Conservation (phyloP, 176 grass and related monocot genomes). For the Carex kokanica region DNA sequence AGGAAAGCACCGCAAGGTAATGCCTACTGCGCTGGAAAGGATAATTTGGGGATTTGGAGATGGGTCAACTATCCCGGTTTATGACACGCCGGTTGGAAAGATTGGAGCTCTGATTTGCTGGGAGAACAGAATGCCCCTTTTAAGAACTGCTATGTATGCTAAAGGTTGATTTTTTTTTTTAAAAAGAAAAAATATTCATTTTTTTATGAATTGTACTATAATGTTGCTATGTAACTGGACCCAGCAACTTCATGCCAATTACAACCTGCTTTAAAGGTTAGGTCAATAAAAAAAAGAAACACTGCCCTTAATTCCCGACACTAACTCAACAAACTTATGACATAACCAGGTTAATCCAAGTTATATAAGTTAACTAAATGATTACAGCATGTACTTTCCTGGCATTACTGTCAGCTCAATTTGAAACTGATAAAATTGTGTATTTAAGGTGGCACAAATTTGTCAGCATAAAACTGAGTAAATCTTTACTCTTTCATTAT, state of each 20-base stretch:
- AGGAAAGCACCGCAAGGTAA: conserved; percentile 87
- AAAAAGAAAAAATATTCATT: not conserved
- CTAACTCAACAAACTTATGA: not conserved
- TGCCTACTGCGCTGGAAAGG: conserved; percentile 80
- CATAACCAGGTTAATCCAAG: not conserved
- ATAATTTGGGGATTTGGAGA: conserved; percentile 93
- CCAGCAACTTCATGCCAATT: not conserved
- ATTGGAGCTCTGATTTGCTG: conserved; percentile 94
- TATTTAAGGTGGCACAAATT: not conserved
- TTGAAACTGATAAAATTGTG: not conserved
- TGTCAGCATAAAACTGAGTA: not conserved
- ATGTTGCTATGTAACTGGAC: not conserved
- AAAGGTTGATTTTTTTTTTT: conserved; percentile 57
- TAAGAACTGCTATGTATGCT: conserved; percentile 77
- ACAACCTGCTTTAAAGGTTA: not conserved
- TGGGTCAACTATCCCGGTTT: conserved; percentile 90
- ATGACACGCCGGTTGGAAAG: conserved; percentile 86
- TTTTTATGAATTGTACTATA: not conserved
- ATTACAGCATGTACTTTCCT: not conserved
- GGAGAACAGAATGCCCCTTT: conserved; percentile 95
- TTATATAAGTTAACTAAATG: not conserved
- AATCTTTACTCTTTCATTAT: not conserved
- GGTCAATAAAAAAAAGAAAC: not conserved
- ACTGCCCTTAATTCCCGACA: not conserved
- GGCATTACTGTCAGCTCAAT: not conserved